A percentile compares a stretch with the other conserved stretches of the same genome.
Evolutionary conservation across 139 green algal genomes (phyloP).

Genomic region (Micromonas pusilla): DNA sequence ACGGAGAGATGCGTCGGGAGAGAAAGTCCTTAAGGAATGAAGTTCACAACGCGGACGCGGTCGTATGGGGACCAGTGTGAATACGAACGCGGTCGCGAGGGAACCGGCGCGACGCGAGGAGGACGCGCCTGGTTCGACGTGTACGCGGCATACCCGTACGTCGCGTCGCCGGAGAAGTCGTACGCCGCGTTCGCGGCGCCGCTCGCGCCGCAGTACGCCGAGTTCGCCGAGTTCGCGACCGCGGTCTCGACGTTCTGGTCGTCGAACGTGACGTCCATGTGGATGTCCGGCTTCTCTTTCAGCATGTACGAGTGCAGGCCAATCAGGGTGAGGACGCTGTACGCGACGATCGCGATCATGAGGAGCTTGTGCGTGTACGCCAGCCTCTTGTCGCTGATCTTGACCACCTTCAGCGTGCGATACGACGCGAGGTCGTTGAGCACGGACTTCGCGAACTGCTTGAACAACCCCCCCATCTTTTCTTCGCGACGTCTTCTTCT

Average conservation of each 20-base stretch:
- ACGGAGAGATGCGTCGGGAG: too few relatives aligned
- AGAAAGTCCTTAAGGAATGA: too few relatives aligned
- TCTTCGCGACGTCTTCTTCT: background rate
- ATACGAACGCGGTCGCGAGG: too few relatives aligned
- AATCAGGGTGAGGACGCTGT: constrained; percentile 2
- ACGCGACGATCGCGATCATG: constrained; percentile 4
- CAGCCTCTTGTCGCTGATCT: constrained; percentile 20
- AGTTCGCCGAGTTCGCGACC: background rate
- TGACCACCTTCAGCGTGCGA: constrained; percentile 17
- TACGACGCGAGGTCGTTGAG: constrained; percentile 17
- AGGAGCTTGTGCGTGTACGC: constrained; percentile 17
- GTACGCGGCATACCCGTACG: background rate
- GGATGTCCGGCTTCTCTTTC: background rate
- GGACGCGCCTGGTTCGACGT: background rate
- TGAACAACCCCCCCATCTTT: background rate
- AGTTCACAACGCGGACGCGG: too few relatives aligned
- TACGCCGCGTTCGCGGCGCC: background rate
- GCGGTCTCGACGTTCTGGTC: background rate
- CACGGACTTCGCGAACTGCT: too few relatives aligned
- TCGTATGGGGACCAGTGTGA: too few relatives aligned
- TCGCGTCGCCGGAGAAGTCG: background rate
- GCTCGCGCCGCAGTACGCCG: background rate
- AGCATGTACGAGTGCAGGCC: constrained; percentile 23
- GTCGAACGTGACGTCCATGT: background rate
- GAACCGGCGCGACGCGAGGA: constrained; percentile 1